Conservation (phyloP, 2,329 filamentous ascomycete genomes). For the Colletotrichum australisinense region DNA sequence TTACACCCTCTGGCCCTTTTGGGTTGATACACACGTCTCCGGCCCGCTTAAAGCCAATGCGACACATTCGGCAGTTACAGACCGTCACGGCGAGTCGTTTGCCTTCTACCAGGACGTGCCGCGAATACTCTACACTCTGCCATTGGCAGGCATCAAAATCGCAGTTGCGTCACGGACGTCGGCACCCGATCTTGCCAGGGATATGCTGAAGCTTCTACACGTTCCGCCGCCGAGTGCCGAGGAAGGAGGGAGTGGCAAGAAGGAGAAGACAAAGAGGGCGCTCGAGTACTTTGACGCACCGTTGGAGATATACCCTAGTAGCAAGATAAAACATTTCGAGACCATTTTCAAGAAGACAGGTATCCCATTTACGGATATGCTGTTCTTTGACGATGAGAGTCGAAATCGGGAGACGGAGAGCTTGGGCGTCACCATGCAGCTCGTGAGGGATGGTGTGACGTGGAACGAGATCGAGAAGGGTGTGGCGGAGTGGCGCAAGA, state of each 20-base stretch:
- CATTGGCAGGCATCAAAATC: slow-evolving; percentile 60
- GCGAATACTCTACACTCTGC: slow-evolving; percentile 71
- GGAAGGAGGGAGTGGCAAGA: slow-evolving; percentile 38
- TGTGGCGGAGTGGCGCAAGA: slow-evolving; percentile 82
- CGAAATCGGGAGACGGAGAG: slow-evolving; percentile 85
- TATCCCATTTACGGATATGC: slow-evolving; percentile 82
- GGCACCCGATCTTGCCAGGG: slow-evolving; percentile 81
- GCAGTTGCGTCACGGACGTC: slow-evolving; percentile 85
- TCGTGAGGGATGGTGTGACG: slow-evolving; percentile 83
- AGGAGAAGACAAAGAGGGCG: slow-evolving; percentile 54
- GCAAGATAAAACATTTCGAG: slow-evolving; percentile 88
- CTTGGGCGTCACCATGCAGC: slow-evolving; percentile 85
- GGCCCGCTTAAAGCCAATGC: slow-evolving; percentile 71
- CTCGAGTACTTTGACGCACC: slow-evolving; percentile 71
- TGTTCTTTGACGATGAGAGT: slow-evolving; percentile 95
- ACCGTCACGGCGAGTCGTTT: slow-evolving; percentile 73
- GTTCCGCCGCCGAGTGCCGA: slow-evolving; percentile 52
- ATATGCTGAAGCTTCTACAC: slow-evolving; percentile 82
- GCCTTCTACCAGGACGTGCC: slow-evolving; percentile 79
- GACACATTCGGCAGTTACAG: slow-evolving; percentile 55
- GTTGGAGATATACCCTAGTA: slow-evolving; percentile 78
- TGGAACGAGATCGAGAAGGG: slow-evolving; percentile 83
- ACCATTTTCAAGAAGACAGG: slow-evolving; percentile 77
- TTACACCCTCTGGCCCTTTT: slow-evolving; percentile 99
- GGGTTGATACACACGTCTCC: slow-evolving; percentile 93